Conservation (phyloP, 306 rosid genomes). For the Cotoneaster glaucophyllus region DNA sequence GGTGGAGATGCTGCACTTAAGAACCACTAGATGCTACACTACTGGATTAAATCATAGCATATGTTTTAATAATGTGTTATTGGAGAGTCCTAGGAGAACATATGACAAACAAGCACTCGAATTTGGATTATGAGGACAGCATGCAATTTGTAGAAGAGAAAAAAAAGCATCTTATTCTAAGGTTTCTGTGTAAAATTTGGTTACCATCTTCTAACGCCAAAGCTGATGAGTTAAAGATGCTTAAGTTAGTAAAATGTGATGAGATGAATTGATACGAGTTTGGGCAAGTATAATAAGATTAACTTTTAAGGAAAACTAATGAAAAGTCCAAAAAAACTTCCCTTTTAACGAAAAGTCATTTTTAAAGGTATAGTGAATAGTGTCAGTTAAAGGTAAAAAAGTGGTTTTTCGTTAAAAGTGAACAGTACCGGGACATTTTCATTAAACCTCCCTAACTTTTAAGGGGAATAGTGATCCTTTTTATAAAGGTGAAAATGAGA, state of each 20-base stretch:
- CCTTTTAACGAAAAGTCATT: too few species aligned
- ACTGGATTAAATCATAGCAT: neutral
- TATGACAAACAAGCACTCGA: neutral
- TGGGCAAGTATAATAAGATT: neutral
- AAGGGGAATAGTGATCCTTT: neutral
- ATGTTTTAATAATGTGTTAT: conserved; percentile 4
- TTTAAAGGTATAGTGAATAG: too few species aligned
- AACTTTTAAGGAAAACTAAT: too few species aligned
- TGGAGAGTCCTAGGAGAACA: conserved; percentile 11
- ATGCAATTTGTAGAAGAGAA: too few species aligned
- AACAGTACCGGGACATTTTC: too few species aligned
- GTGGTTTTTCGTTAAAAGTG: too few species aligned
- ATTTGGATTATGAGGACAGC: neutral
- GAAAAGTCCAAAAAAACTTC: too few species aligned
- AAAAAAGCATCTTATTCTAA: neutral
- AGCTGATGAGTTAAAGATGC: neutral
- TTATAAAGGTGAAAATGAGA: too few species aligned
- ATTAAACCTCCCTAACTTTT: too few species aligned
- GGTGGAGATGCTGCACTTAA: conserved; percentile 23
- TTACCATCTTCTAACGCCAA: neutral
- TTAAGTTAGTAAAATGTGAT: neutral
- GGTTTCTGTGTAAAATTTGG: neutral
- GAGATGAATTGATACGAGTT: neutral
- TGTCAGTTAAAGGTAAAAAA: too few species aligned
- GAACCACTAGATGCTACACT: conserved; percentile 21